phyloP scores from a whole-genome alignment of 1,284 basidiomycete species.

The Marasmius sp. region DNA sequence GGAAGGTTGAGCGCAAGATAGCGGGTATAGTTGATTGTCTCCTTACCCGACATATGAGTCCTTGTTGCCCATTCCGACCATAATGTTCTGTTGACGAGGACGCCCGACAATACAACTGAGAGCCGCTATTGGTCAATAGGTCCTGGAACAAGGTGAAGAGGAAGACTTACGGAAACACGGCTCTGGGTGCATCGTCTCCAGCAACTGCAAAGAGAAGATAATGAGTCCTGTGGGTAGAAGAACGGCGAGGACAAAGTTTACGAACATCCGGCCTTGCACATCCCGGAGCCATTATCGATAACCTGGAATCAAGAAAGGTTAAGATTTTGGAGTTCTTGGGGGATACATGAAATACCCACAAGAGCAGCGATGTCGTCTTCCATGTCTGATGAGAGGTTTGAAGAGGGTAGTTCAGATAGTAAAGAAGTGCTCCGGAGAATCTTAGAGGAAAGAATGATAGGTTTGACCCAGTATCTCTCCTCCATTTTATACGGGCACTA shows the following conservation, averaged over 20 bases:
- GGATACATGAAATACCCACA: not conserved
- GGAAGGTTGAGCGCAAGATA: not conserved
- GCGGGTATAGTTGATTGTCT: not conserved
- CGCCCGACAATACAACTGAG: slow-evolving; percentile 11
- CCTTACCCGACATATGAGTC: slow-evolving; percentile 13
- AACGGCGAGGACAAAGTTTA: not conserved
- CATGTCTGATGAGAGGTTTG: not conserved
- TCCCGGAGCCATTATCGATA: slow-evolving; percentile 16
- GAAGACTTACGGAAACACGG: slow-evolving; percentile 11
- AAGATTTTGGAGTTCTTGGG: not conserved
- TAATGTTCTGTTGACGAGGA: slow-evolving; percentile 7
- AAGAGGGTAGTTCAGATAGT: too few relatives aligned
- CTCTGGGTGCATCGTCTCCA: slow-evolving; percentile 13
- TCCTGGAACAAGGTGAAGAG: not conserved
- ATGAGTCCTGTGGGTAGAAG: not conserved
- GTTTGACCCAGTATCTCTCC: too few relatives aligned
- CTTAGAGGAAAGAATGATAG: too few relatives aligned
- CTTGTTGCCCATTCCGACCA: slow-evolving; percentile 14
- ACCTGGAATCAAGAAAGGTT: slow-evolving; percentile 4
- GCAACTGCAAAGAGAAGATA: slow-evolving; percentile 4
- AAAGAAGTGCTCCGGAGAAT: too few relatives aligned
- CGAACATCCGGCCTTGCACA: slow-evolving; percentile 14
- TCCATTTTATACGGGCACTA: too few relatives aligned
- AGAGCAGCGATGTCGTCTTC: slow-evolving; percentile 13
- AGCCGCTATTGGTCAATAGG: too few relatives aligned